phyloP scores from a whole-genome alignment of 2,329 filamentous ascomycete genomes.

The Fusarium floridanum region DNA sequence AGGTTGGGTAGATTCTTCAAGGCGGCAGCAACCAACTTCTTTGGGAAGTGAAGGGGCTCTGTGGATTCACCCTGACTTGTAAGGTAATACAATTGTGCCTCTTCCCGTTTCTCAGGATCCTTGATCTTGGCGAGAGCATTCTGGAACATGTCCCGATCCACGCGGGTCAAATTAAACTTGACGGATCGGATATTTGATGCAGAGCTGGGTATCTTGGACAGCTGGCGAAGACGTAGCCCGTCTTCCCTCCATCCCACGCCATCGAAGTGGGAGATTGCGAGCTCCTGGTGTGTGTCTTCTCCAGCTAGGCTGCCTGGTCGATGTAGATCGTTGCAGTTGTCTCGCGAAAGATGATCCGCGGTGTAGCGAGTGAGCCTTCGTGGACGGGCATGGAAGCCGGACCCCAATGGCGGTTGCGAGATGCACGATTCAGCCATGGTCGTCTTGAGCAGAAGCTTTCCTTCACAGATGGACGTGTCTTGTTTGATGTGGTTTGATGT shows the following conservation, averaged over 20 bases:
- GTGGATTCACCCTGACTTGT: conserved; percentile 15
- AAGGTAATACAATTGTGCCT: conserved; percentile 19
- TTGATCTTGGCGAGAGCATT: background rate
- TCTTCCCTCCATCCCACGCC: conserved; percentile 61
- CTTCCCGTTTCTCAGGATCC: background rate
- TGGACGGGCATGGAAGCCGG: conserved; percentile 44
- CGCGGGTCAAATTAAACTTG: conserved; percentile 57
- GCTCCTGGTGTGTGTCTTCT: conserved; percentile 7
- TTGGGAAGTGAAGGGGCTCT: conserved; percentile 11
- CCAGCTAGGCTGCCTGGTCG: conserved; percentile 35
- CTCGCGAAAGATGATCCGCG: conserved; percentile 55
- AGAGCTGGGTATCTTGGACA: conserved; percentile 59
- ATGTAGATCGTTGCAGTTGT: conserved; percentile 57
- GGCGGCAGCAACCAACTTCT: conserved; percentile 26
- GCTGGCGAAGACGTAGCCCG: conserved; percentile 57
- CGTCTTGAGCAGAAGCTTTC: background rate
- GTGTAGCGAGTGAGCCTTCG: conserved; percentile 59
- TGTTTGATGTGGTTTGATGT: background rate
- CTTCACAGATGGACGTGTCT: background rate
- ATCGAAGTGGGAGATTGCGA: conserved; percentile 52
- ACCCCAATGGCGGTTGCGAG: background rate
- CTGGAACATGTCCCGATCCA: conserved; percentile 19
- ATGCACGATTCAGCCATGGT: background rate
- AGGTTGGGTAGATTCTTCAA: conserved; percentile 37
- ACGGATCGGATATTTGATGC: conserved; percentile 57